Evolutionary conservation across 805 yeast genomes (phyloP).

Genomic region (Candida lessepsii): DNA sequence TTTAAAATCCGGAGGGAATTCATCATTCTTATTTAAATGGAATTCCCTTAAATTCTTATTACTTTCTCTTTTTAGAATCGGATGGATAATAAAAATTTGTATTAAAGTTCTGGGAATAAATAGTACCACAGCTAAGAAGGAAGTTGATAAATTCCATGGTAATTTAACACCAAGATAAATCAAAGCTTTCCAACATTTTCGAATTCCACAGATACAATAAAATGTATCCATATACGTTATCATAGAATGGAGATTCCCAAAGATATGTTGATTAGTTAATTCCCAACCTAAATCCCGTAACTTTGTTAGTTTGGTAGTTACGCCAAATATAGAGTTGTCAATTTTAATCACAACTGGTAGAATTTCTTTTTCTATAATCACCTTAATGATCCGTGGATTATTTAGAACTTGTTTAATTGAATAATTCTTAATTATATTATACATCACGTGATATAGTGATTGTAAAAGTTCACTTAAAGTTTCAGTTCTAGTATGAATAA

Average conservation of each 20-base stretch:
- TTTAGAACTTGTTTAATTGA: conserved; percentile 3
- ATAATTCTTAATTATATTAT: not conserved
- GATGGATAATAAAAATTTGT: conserved; percentile 17
- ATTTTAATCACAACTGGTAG: conserved; percentile 1
- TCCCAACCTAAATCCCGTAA: conserved; percentile 18
- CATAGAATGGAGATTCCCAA: conserved; percentile 9
- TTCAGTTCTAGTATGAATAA: conserved; percentile 2
- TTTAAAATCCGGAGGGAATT: conserved; percentile 1
- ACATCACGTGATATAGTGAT: not conserved
- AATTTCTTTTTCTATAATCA: not conserved
- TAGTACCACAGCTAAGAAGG: conserved; percentile 16
- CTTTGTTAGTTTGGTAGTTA: conserved; percentile 2
- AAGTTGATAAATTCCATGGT: conserved; percentile 18
- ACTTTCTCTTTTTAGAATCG: conserved; percentile 6
- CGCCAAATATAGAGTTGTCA: conserved; percentile 3
- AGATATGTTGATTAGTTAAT: conserved; percentile 11
- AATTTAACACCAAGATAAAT: conserved; percentile 12
- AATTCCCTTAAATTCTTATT: conserved; percentile 16
- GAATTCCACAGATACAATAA: not conserved
- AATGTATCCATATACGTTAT: not conserved
- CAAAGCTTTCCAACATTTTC: not conserved
- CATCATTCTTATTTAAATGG: conserved; percentile 7
- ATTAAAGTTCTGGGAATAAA: conserved; percentile 24
- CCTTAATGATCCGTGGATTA: conserved; percentile 1
- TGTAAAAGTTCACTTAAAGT: not conserved